Percentiles rank a stretch among this genome's conserved stretches.
phyloP scores from a whole-genome alignment of 148 eudicot genomes.

The Simmondsia chinensis region DNA sequence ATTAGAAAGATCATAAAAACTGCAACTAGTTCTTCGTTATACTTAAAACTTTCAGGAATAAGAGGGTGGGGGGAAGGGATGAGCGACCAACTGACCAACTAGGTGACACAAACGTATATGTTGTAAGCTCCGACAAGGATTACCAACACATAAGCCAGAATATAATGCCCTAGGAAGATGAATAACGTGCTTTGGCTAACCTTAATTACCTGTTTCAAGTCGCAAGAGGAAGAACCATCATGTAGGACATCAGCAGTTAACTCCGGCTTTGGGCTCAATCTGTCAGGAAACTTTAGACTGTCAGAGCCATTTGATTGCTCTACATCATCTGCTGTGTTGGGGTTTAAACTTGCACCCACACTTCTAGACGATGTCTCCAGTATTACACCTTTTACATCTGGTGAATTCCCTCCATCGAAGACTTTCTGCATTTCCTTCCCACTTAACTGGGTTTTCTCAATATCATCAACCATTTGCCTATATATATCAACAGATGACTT shows the following conservation, averaged over 20 bases:
- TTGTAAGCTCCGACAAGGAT: too few relatives aligned
- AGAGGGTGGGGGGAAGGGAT: too few relatives aligned
- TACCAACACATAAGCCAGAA: too few relatives aligned
- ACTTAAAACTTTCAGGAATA: too few relatives aligned
- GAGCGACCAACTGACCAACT: too few relatives aligned
- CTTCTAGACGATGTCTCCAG: conserved; percentile 15
- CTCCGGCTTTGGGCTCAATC: conserved; percentile 4
- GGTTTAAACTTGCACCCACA: conserved; percentile 10
- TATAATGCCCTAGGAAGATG: neutral
- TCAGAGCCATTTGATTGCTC: conserved; percentile 15
- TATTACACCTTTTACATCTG: conserved; percentile 28
- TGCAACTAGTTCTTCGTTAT: too few relatives aligned
- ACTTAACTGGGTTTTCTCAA: conserved; percentile 17
- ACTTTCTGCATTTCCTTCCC: conserved; percentile 13
- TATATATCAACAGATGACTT: conserved; percentile 12
- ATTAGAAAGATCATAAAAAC: too few relatives aligned
- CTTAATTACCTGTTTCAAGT: conserved; percentile 22
- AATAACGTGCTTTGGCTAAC: conserved; percentile 22
- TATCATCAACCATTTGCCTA: conserved; percentile 18
- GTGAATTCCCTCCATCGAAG: conserved; percentile 18
- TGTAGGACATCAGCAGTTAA: conserved; percentile 10
- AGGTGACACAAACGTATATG: too few relatives aligned
- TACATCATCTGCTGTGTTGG: conserved; percentile 14
- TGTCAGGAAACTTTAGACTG: conserved; percentile 10
- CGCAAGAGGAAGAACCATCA: conserved; percentile 13